phyloP scores from a whole-genome alignment of 108 stramenopile genomes.

The Cyclostephanos invisitatus region DNA sequence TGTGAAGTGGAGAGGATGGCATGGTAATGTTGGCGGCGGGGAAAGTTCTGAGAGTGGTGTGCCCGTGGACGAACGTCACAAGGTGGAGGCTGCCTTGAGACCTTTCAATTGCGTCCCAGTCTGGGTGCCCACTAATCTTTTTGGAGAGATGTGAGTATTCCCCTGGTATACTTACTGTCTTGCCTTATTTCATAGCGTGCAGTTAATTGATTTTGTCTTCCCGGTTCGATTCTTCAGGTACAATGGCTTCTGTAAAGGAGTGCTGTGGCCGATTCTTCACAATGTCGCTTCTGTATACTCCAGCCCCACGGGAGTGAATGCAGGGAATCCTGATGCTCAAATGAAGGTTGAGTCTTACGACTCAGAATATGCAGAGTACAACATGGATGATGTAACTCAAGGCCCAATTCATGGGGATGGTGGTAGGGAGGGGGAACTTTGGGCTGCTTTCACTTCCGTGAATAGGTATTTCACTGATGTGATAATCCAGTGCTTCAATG shows the following conservation, averaged over 20 bases:
- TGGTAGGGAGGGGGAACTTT: slow-evolving; percentile 82
- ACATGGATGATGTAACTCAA: slow-evolving; percentile 76
- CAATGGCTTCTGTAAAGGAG: slow-evolving; percentile 95
- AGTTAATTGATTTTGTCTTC: background rate
- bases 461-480: slow-evolving; percentile 91
- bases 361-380: slow-evolving; percentile 71
- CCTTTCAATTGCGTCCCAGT: slow-evolving; percentile 97
- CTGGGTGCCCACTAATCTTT: slow-evolving; percentile 84
- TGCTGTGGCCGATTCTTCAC: slow-evolving; percentile 96
- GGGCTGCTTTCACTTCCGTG: slow-evolving; percentile 89
- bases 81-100: slow-evolving; percentile 86
- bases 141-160: slow-evolving; percentile 82
- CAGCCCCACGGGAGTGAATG: slow-evolving; percentile 37
- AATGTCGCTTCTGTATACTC: slow-evolving; percentile 90
- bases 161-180: background rate
- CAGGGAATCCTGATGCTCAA: slow-evolving; percentile 18
- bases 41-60: slow-evolving; percentile 76
- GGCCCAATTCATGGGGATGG: slow-evolving; percentile 87
- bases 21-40: slow-evolving; percentile 71
- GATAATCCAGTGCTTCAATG: slow-evolving; percentile 84
- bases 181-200: background rate
- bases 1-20: slow-evolving; percentile 92
- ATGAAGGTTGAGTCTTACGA: slow-evolving; percentile 41
- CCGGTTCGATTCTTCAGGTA: slow-evolving; percentile 59
- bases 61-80: slow-evolving; percentile 74